Evolutionary conservation across 139 green algal genomes (phyloP), one percentile per base, ranked within the genome.

Genomic region (Yamagishiella unicocca): DNA sequence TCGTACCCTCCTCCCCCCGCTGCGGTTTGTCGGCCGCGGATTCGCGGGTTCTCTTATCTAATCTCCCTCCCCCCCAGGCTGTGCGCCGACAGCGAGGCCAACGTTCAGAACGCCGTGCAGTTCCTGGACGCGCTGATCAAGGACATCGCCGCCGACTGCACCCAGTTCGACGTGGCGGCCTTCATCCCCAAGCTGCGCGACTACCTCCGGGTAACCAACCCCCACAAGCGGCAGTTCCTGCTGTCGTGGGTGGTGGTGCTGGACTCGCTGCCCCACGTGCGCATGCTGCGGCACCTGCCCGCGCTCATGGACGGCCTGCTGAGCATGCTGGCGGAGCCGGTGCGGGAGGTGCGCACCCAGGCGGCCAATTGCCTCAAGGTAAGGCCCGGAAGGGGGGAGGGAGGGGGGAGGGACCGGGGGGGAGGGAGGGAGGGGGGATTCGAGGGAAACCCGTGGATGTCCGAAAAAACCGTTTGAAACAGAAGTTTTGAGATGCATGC

Each of bases 61-160:
- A 24, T n/a, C 42, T 5, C 21, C 6, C 29, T 1, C 1, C 40
- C 17, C 37, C 29, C 4, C 89, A 91, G 93, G 85, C 87, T 95
- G 70, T 95, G 93, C 66, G 93, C 93, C 1, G 93, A 95, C 75
- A 82, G 77, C 35, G 91, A 95, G 76, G 22, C 86, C 67, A 97
- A 96, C 82, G 97, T 99, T 58, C 97, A 99, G 83, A 97, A 97
- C 68, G 97, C 97, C 12, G 95, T 97, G 25, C 90, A 96, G 71
- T 96, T 99, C 82, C 92, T 99, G 55, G 97, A 99, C 91, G 93
- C 96, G 35, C 93, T 99, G 10, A 90, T 99, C 83, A 99, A 99
- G 92, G 95, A 94, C 79, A 93, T 94, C 46, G 91, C 92, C 54
- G 85, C 89, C 5, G 85, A 78, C 82, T 64, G 29, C 45, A 40